Base-by-base conservation (phyloP, 495 filamentous ascomycete genomes). In the Daldinia loculata region DNA sequence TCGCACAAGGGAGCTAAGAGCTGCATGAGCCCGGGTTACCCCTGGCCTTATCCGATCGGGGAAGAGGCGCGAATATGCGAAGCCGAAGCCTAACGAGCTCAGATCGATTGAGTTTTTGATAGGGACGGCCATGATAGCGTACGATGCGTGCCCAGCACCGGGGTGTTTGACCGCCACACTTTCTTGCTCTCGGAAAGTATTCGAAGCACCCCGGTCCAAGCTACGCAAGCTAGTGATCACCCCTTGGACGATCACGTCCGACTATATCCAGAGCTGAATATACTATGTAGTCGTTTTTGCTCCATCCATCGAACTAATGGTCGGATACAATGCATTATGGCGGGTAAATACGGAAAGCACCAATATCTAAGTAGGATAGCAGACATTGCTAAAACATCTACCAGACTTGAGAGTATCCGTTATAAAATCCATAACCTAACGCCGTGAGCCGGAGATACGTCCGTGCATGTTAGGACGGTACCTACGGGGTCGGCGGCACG, bases 401-500 rank as follows among this genome's bases (percentile, higher is more conserved):
- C 66, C 22, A 55, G 59, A 27, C 34, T 52, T 38, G 19, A 53
- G 50, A 52, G 30, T 6, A 72, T 61, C 63, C 51, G 63, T 57
- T 34, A 62, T 70, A 66, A 66, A 63, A 63, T 60, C 58, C 57
- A 59, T 70, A 70, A 59, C 59, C 55, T 55, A 41, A 61, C 63
- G 30, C 48, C 60, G 63, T 29, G 63, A 59, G 68, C 52, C 63
- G 66, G 71, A 69, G 45, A 32, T 12, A 69, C 63, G 68, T 38
- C 75, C 62, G 68, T 77, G 63, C 69, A 53, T 66, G 61, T 65
- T 60, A 69, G 68, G 67, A 66, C 63, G 67, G 64, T 67, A 67
- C 63, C 64, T 67, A 62, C 65, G 71, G 71, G 71, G 62, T 27
- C 61, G 63, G 77, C 79, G 74, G 73, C 74, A 80, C 69, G 77